Percentiles rank a stretch among this genome's conserved stretches.
Conservation (phyloP, 2,329 filamentous ascomycete species). For the Penicillium sp. region DNA sequence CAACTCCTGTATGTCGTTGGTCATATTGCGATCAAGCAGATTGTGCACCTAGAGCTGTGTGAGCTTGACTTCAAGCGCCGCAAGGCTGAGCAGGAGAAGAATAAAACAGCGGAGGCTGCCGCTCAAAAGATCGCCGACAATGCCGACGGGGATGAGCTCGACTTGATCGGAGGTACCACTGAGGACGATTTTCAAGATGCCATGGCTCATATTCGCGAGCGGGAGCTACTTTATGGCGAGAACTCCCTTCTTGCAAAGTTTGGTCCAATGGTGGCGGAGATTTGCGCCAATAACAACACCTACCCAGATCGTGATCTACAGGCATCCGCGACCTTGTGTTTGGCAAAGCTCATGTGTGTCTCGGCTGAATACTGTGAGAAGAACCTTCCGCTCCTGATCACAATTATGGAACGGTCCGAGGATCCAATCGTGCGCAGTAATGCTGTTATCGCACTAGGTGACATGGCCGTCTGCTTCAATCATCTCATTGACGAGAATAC, state of each 20-base stretch:
- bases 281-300: conserved; percentile 90
- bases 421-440: conserved; percentile 94
- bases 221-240: conserved; percentile 78
- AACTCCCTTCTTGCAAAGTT: conserved; percentile 85
- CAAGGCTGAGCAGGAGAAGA: conserved; percentile 61
- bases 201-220: conserved; percentile 79
- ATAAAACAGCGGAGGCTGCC: conserved; percentile 44
- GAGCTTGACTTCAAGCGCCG: conserved; percentile 96
- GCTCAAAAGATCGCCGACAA: conserved; percentile 54
- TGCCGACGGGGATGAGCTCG: conserved; percentile 80
- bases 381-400: conserved; percentile 90
- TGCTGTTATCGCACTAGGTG: conserved; percentile 91
- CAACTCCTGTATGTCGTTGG: conserved; percentile 94
- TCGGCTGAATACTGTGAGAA: conserved; percentile 93
- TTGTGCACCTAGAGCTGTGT: conserved; percentile 95
- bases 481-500: conserved; percentile 99
- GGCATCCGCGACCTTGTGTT: conserved; percentile 86
- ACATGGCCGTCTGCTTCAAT: conserved; percentile 99
- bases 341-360: conserved; percentile 98
- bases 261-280: conserved; percentile 85
- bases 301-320: conserved; percentile 90
- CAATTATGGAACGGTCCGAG: conserved; percentile 91
- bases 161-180: conserved; percentile 93
- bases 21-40: conserved; percentile 97
- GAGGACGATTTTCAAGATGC: conserved; percentile 91